Conservation (phyloP, 2,329 filamentous ascomycete genomes). For the Fusarium illudens region DNA sequence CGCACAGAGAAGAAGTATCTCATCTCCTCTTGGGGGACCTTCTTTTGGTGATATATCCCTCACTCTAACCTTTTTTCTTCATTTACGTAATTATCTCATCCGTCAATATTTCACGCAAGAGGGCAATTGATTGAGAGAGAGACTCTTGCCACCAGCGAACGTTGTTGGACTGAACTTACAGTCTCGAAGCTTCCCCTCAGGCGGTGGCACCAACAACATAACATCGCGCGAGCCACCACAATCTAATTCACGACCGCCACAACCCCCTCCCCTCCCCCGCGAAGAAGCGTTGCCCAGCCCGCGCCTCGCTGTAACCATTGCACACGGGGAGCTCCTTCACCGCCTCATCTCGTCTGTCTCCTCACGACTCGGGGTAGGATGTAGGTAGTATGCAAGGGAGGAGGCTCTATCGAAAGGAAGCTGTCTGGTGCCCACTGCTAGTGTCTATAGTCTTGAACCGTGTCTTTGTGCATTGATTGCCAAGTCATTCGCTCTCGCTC, state of each 20-base stretch:
- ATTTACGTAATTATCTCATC: slow-evolving; percentile 34
- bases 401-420: not conserved
- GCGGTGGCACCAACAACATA: slow-evolving; percentile 19
- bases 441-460: not conserved
- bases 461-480: not conserved
- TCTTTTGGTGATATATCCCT: slow-evolving; percentile 26
- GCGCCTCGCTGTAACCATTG: slow-evolving; percentile 14
- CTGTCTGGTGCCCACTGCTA: not conserved
- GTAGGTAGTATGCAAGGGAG: not conserved
- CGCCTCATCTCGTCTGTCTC: slow-evolving; percentile 30
- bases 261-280: not conserved
- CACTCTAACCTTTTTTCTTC: slow-evolving; percentile 30
- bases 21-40: slow-evolving; percentile 7
- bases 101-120: slow-evolving; percentile 23
- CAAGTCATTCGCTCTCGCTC: not conserved
- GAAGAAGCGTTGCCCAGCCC: not conserved
- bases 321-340: slow-evolving; percentile 19
- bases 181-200: not conserved
- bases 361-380: slow-evolving; percentile 10
- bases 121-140: not conserved
- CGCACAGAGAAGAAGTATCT: slow-evolving; percentile 15
- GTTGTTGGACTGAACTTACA: not conserved
- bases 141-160: slow-evolving; percentile 1
- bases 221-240: slow-evolving; percentile 29
- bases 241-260: slow-evolving; percentile 20